Evolutionary conservation across 2,329 filamentous ascomycete species (phyloP).

Genomic region (Exophiala sideris): DNA sequence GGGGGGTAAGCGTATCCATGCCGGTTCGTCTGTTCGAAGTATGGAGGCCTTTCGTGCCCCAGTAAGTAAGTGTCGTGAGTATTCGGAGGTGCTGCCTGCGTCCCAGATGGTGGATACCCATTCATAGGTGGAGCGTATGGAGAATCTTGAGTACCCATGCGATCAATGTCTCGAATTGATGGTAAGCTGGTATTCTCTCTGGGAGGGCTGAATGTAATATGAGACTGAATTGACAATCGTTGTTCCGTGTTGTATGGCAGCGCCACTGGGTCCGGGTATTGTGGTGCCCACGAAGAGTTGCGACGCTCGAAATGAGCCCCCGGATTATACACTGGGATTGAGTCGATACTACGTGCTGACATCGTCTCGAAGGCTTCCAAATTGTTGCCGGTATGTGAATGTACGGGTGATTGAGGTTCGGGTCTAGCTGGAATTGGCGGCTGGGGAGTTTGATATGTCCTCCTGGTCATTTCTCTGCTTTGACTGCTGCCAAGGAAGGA

Average conservation of each 20-base stretch:
- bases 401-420: slow-evolving; percentile 17
- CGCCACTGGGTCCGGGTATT: slow-evolving; percentile 12
- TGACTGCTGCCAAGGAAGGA: background rate
- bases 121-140: background rate
- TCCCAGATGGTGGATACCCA: background rate
- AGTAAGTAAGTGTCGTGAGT: slow-evolving; percentile 7
- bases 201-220: slow-evolving; percentile 5
- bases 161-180: slow-evolving; percentile 17
- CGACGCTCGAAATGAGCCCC: slow-evolving; percentile 8
- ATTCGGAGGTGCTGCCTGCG: background rate
- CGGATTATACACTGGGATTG: background rate
- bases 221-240: slow-evolving; percentile 10
- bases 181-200: slow-evolving; percentile 14
- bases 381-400: slow-evolving; percentile 13
- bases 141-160: slow-evolving; percentile 6
- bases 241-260: slow-evolving; percentile 9
- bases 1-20: slow-evolving; percentile 20
- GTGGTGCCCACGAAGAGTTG: slow-evolving; percentile 19
- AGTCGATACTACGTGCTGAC: slow-evolving; percentile 19
- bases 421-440: slow-evolving; percentile 12
- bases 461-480: slow-evolving; percentile 10
- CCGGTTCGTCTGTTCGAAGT: slow-evolving; percentile 16
- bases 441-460: slow-evolving; percentile 8
- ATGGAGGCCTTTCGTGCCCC: slow-evolving; percentile 12
- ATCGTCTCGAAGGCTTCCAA: slow-evolving; percentile 18